These are phyloP conservation scores for Myriangium duriaei DNA, from an alignment of 2,329 filamentous ascomycete genomes.

Conservation along the genomic window DNA sequence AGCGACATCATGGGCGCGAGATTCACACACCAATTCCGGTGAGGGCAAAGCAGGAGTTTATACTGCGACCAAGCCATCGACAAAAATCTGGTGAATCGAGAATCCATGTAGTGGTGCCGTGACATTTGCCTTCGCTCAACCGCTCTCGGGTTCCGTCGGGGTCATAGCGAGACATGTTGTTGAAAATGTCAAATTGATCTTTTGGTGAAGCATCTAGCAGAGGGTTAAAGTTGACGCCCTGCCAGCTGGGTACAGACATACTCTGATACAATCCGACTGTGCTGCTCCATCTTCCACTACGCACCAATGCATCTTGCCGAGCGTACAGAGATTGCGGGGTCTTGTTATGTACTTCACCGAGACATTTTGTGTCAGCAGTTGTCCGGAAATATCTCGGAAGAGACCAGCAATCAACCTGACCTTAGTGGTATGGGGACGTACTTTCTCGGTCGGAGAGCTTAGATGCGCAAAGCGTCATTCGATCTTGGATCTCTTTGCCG, in stretches of 20 bases:
- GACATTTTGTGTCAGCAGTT: background rate
- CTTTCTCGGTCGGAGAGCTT: background rate
- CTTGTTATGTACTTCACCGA: too few species aligned
- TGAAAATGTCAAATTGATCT: background rate
- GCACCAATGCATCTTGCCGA: background rate
- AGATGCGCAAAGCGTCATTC: background rate
- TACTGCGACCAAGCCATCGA: background rate
- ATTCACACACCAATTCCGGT: slow-evolving; percentile 3
- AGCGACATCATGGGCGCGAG: too few species aligned
- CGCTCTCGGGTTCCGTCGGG: background rate
- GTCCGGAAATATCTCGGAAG: background rate
- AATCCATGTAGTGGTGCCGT: background rate
- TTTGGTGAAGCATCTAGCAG: background rate
- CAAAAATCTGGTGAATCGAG: background rate
- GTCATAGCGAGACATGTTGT: slow-evolving; percentile 1
- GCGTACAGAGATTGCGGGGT: background rate
- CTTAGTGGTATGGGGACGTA: background rate
- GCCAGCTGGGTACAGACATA: too few species aligned
- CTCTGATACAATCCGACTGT: too few species aligned
- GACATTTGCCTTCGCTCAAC: background rate
- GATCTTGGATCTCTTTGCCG: background rate
- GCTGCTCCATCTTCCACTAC: background rate
- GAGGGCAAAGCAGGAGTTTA: background rate
- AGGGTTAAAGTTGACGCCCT: too few species aligned
- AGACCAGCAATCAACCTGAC: too few species aligned